Conservation (phyloP, 2,329 filamentous ascomycete genomes). For the Ascochyta clinopodiicola region DNA sequence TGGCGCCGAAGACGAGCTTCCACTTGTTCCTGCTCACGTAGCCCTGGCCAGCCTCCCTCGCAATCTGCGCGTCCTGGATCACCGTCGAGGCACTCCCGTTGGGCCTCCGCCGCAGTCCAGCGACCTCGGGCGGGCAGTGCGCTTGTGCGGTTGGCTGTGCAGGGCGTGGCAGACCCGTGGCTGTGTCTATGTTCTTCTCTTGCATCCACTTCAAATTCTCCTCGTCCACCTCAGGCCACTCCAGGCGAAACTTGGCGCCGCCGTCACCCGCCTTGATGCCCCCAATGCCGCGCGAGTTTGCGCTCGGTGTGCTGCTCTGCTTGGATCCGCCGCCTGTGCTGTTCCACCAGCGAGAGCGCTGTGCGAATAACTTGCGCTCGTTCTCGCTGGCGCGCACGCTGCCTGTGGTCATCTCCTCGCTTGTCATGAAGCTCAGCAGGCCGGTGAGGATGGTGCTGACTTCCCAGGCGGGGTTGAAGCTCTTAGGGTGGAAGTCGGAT, state of each 20-base stretch:
- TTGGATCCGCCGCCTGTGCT: constrained; percentile 84
- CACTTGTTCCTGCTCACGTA: constrained; percentile 85
- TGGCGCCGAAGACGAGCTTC: constrained; percentile 69
- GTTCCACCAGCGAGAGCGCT: constrained; percentile 92
- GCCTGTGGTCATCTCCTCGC: constrained; percentile 97
- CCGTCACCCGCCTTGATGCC: constrained; percentile 88
- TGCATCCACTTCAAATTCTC: constrained; percentile 95
- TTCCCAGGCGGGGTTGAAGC: constrained; percentile 98
- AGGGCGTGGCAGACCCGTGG: constrained; percentile 72
- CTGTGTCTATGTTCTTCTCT: constrained; percentile 77
- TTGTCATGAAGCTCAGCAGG: constrained; percentile 96
- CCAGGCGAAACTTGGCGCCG: constrained; percentile 83
- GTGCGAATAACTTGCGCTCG: constrained; percentile 80
- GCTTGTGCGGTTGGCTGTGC: constrained; percentile 53
- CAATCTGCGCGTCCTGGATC: constrained; percentile 79
- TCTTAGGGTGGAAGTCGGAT: constrained; percentile 96
- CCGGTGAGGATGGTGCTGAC: constrained; percentile 96
- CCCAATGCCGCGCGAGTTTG: constrained; percentile 65
- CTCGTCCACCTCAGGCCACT: constrained; percentile 88
- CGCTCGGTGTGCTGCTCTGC: constrained; percentile 53
- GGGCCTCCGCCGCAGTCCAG: constrained; percentile 68
- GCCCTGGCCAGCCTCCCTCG: constrained; percentile 77
- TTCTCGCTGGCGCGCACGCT: constrained; percentile 77
- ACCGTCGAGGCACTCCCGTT: constrained; percentile 64
- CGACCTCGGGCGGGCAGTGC: constrained; percentile 68